These are phyloP conservation scores for Pseudogymnoascus sp. DNA, from an alignment of 2,329 filamentous ascomycete genomes.

Conservation along the genomic window DNA sequence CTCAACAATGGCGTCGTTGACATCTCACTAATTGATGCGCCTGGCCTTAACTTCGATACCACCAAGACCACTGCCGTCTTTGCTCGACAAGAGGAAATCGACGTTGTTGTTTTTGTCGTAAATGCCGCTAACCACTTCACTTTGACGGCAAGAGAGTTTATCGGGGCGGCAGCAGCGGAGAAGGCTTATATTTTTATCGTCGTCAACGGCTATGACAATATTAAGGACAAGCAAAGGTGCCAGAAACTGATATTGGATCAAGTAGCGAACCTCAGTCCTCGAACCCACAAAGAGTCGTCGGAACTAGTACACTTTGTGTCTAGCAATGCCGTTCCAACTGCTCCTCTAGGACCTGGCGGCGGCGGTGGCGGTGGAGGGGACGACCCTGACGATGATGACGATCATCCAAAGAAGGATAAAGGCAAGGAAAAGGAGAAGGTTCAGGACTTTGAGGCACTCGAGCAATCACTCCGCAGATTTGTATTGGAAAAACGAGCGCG, in stretches of 20 bases:
- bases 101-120: slow-evolving; percentile 97
- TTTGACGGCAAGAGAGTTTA: slow-evolving; percentile 94
- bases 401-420: slow-evolving; percentile 56
- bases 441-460: slow-evolving; percentile 81
- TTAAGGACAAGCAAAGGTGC: slow-evolving; percentile 83
- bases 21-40: slow-evolving; percentile 93
- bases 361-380: slow-evolving; percentile 47
- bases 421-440: slow-evolving; percentile 84
- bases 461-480: slow-evolving; percentile 82
- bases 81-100: slow-evolving; percentile 94
- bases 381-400: slow-evolving; percentile 33
- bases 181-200: slow-evolving; percentile 99
- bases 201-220: slow-evolving; percentile 93
- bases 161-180: slow-evolving; percentile 87
- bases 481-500: slow-evolving; percentile 92
- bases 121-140: slow-evolving; percentile 98
- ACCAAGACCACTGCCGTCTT: slow-evolving; percentile 97
- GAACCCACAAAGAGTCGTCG: slow-evolving; percentile 82
- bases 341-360: slow-evolving; percentile 47
- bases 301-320: slow-evolving; percentile 98
- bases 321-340: slow-evolving; percentile 83
- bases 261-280: slow-evolving; percentile 76
- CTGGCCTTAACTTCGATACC: slow-evolving; percentile 90
- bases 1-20: slow-evolving; percentile 97
- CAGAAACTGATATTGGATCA: slow-evolving; percentile 91